These are phyloP conservation scores for Verbascum thapsus DNA, from an alignment of 257 asterid genomes.

Conservation along the genomic window DNA sequence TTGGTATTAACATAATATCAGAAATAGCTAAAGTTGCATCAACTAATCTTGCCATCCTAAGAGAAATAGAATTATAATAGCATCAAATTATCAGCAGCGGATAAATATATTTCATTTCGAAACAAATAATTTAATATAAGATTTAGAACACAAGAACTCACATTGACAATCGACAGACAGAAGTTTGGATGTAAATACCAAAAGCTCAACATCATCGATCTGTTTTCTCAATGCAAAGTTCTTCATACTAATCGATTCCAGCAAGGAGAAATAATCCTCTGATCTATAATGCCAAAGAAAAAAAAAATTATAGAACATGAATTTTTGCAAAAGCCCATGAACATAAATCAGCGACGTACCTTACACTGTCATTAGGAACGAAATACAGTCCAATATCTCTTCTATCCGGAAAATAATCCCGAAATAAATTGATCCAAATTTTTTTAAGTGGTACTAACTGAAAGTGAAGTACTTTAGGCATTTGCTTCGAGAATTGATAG, in stretches of 20 bases:
- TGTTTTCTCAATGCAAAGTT: slow-evolving; percentile 51
- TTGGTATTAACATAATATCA: not conserved
- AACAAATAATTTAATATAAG: not conserved
- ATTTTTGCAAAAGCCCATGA: not conserved
- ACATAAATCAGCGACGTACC: slow-evolving; percentile 40
- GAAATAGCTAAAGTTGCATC: not conserved
- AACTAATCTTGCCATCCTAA: not conserved
- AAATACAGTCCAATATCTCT: slow-evolving; percentile 63
- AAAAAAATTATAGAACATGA: slow-evolving; percentile 11
- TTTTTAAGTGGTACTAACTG: slow-evolving; percentile 46
- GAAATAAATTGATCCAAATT: slow-evolving; percentile 43
- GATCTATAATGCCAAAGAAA: slow-evolving; percentile 38
- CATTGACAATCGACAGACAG: slow-evolving; percentile 54
- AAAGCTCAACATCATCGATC: slow-evolving; percentile 57
- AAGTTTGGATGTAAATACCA: slow-evolving; percentile 61
- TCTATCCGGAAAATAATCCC: slow-evolving; percentile 41
- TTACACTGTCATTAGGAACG: slow-evolving; percentile 47
- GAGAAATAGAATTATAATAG: not conserved
- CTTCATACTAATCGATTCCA: slow-evolving; percentile 40
- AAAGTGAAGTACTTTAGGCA: slow-evolving; percentile 62
- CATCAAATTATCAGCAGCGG: not conserved
- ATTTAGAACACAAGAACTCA: slow-evolving; percentile 34
- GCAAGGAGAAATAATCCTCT: slow-evolving; percentile 41
- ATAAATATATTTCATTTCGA: not conserved
- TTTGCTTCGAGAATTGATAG: slow-evolving; percentile 48